Evolutionary conservation across 257 asterid species (phyloP), one percentile per base, ranked within the genome.

Genomic region (Fraxinus excelsior): DNA sequence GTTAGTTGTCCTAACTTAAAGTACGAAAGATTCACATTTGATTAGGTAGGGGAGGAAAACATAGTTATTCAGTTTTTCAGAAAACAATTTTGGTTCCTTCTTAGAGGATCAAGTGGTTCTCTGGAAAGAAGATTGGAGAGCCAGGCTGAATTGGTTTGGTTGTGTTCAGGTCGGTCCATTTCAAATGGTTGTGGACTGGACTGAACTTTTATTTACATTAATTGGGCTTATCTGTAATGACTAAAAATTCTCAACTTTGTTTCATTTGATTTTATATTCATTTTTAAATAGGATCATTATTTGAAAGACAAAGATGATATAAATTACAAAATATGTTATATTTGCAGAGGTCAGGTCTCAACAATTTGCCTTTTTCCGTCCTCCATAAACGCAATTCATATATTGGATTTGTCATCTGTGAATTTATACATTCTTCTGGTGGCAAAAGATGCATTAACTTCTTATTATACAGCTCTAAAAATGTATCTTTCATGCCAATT

Each of bases 281-380:
- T 44, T 12, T 44, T 44, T 44, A 44, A 12, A 44, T 2, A 44
- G 18, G 18, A 44, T 44, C 18, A 44, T 44, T 44, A 44, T 44
- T 44, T 44, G 3, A 44, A 44, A 44, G 53, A 12, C 0, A 44
- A 44, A 44, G 19, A 44, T 12, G 53, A 44, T 16, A 44, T 44
- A 44, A 2, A 44, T 44, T 44, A 44, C 53, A 44, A 44, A 13
- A 14, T 14, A 14, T 44, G 7, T 83, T 93, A 97, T 40, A 84
- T 90, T 88, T 58, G 98, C 97, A 78, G 96, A 87, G 70, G 94
- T 88, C 74, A 95, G 67, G 91, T 88, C 89, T 95, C 98, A 73
- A 93, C 77, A 68, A 93, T 96, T 80, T 97, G 98, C 67, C 98
- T 98, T 79, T 95, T 95, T n/a, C 98, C 98, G 31, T 96, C 98